These are phyloP conservation scores for Dissoconium aciculare DNA, from an alignment of 2,329 filamentous ascomycete genomes.

Conservation along the genomic window DNA sequence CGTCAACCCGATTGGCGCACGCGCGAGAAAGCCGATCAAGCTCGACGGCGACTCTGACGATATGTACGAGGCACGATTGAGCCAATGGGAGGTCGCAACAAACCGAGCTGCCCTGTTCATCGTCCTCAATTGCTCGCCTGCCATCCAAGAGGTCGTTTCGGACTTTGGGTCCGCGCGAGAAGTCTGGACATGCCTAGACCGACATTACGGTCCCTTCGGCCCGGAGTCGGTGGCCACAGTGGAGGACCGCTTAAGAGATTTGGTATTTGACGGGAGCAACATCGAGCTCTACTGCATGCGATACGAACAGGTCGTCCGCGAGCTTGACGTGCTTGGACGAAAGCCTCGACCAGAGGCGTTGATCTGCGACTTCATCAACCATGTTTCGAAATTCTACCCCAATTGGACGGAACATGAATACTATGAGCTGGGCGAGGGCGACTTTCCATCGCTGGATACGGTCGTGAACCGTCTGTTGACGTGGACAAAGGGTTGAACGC, in stretches of 20 bases:
- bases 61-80: neutral
- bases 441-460: neutral
- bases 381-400: neutral
- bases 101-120: neutral
- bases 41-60: neutral
- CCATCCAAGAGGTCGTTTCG: constrained; percentile 1
- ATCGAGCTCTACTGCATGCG: neutral
- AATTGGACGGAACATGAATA: constrained; percentile 1
- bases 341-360: neutral
- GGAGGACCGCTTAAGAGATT: neutral
- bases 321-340: neutral
- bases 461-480: neutral
- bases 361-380: constrained; percentile 1
- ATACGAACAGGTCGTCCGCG: neutral
- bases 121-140: neutral
- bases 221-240: neutral
- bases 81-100: neutral
- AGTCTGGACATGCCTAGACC: neutral
- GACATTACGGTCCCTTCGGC: neutral
- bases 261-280: neutral
- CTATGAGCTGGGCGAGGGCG: constrained; percentile 1
- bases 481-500: constrained; percentile 1
- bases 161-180: neutral
- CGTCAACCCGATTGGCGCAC: neutral
- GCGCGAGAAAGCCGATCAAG: neutral